Evolutionary conservation across 2,329 filamentous ascomycete genomes (phyloP), one percentile per base, ranked within the genome.

Genomic region (Beauveria varroae): DNA sequence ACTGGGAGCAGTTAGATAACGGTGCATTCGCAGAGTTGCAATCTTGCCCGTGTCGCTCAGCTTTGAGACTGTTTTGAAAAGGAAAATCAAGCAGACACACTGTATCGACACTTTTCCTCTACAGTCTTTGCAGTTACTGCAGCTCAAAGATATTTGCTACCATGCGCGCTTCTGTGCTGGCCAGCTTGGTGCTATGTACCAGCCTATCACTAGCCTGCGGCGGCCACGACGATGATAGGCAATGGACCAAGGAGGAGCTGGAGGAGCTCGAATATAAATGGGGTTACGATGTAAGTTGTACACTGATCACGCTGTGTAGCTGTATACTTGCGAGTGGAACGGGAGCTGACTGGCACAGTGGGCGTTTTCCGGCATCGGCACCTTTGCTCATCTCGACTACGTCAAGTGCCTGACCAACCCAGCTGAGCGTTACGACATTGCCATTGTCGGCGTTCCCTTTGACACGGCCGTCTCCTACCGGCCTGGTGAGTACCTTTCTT

Each of bases 401-500:
- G 79, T 83, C 64, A 89, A 86, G 69, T 91, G 88, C 67, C 78
- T 91, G 41, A 84, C 85, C n/a, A 81, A 81, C 52, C 86, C 86
- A 1, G 76, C 80, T 28, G 81, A 84, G 69, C 74, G 75, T 16
- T 91, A 84, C 68, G 88, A 91, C 70, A 89, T 91, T 67, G 88
- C 82, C 62, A 83, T 91, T 61, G 79, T 91, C 62, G 88, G 88
- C 5, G 86, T 83, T 1, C 88, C 88, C 0, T 91, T 91, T 68
- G 88, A 91, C 70, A 91, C 87, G 1, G 86, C 87, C 14, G 86
- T 89, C 46, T 85, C 79, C 66, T 91, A 89, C 73, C 79, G 88
- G 61, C 86, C 87, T 50, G 86, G 84, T 86, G 76, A 69, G 26
- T 0, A 9, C 3, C 24, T n/a, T 34, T 14, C 26, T 22, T 24